Percentiles rank a stretch among this genome's conserved stretches.
Conservation (phyloP, 257 asterid genomes). For the Fraxinus anomala region DNA sequence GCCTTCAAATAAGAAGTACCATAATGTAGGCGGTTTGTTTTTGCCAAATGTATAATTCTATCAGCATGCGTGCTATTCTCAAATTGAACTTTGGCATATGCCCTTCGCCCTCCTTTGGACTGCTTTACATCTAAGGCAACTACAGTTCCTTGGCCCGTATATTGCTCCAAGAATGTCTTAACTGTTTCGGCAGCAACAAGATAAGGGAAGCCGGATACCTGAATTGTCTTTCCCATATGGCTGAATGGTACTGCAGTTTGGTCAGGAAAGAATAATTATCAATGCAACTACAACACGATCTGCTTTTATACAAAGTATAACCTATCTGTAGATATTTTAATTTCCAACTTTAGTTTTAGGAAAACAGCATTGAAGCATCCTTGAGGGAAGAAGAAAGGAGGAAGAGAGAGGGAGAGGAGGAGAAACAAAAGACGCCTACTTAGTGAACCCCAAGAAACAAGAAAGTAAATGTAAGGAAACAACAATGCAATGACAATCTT, state of each 20-base stretch:
- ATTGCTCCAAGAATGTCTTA: slow-evolving; percentile 41
- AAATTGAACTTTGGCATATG: slow-evolving; percentile 79
- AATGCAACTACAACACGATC: not conserved
- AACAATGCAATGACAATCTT: not conserved
- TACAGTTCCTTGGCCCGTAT: slow-evolving; percentile 49
- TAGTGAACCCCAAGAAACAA: not conserved
- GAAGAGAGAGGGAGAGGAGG: not conserved
- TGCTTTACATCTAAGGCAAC: slow-evolving; percentile 59
- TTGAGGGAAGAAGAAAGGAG: not conserved
- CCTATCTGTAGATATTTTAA: not conserved
- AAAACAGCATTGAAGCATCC: not conserved
- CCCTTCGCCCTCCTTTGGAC: slow-evolving; percentile 42
- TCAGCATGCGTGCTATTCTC: slow-evolving; percentile 31
- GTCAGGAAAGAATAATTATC: not conserved
- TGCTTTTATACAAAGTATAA: not conserved
- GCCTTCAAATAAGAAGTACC: slow-evolving; percentile 60
- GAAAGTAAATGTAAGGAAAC: not conserved
- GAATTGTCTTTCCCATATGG: slow-evolving; percentile 38
- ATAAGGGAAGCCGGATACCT: slow-evolving; percentile 55
- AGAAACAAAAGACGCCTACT: not conserved
- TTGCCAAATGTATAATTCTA: slow-evolving; percentile 36
- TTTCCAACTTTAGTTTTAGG: not conserved
- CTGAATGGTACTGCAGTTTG: slow-evolving; percentile 5
- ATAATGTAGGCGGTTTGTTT: slow-evolving; percentile 39
- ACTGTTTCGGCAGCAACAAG: slow-evolving; percentile 41